Base-by-base conservation (phyloP, 139 green algal species). In the Protoeuglena noctilucae region DNA sequence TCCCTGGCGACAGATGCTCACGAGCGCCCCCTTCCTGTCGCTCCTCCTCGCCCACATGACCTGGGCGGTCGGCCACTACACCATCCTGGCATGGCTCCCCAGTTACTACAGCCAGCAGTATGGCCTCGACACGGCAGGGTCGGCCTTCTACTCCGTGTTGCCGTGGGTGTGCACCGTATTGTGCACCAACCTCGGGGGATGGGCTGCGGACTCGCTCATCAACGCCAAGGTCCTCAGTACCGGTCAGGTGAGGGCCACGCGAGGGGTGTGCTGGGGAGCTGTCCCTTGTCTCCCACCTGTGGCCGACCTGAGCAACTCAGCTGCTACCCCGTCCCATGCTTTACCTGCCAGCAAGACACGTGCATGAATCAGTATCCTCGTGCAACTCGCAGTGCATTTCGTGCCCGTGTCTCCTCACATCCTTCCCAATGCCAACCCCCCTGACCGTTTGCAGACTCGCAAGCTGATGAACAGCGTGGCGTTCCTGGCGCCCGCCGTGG, bases 381-480 rank as follows among this genome's bases (percentile, higher is more conserved):
- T n/a, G n/a, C n/a, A n/a, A n/a, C n/a, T n/a, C n/a, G n/a, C n/a
- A n/a, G n/a, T n/a, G n/a, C n/a, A n/a, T n/a, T n/a, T n/a, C n/a
- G n/a, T n/a, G n/a, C n/a, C n/a, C n/a, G n/a, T n/a, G n/a, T n/a
- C n/a, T n/a, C n/a, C n/a, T n/a, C n/a, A n/a, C n/a, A n/a, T n/a
- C n/a, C n/a, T n/a, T n/a, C n/a, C n/a, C n/a, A n/a, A n/a, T n/a
- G n/a, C n/a, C n/a, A n/a, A n/a, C n/a, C n/a, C n/a, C n/a, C n/a
- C n/a, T n/a, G n/a, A n/a, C n/a, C n/a, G n/a, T n/a, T n/a, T n/a
- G n/a, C 9, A 30, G 18, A 86, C 81, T 0, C 73, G 81, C 51
- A 87, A 85, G 62, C 56, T 85, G 39, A 68, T 88, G 68, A 80
- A 88, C 59, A 52, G 27, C 24, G 41, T 80, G 14, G 74, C 72